These are phyloP conservation scores for Candida coleopterorum DNA, from an alignment of 805 yeast species.

Conservation along the genomic window DNA sequence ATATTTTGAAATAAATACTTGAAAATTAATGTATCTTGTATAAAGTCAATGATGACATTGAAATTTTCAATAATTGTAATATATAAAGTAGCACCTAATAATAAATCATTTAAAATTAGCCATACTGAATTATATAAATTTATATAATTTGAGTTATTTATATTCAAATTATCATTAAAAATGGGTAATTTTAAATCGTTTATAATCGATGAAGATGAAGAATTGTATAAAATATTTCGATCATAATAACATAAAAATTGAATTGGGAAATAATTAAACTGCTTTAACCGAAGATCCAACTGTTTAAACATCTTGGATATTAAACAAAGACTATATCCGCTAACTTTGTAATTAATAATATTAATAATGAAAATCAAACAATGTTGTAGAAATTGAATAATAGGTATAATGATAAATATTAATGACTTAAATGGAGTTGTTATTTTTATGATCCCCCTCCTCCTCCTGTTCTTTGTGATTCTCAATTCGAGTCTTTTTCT, in stretches of 20 bases:
- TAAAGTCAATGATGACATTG: slow-evolving; percentile 14
- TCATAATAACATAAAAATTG: slow-evolving; percentile 63
- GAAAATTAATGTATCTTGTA: slow-evolving; percentile 30
- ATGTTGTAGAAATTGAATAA: slow-evolving; percentile 5
- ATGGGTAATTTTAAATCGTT: slow-evolving; percentile 38
- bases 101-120: slow-evolving; percentile 78
- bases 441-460: too few relatives aligned
- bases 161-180: slow-evolving; percentile 32
- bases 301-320: slow-evolving; percentile 69
- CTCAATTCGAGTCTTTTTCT: slow-evolving; percentile 1
- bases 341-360: slow-evolving; percentile 6
- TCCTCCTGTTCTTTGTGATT: background rate
- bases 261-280: slow-evolving; percentile 70
- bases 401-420: background rate
- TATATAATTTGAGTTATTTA: slow-evolving; percentile 54
- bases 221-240: slow-evolving; percentile 30
- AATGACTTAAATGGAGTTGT: background rate
- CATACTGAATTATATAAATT: slow-evolving; percentile 82
- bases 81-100: slow-evolving; percentile 63
- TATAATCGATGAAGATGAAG: slow-evolving; percentile 32
- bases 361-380: slow-evolving; percentile 2
- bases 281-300: slow-evolving; percentile 71
- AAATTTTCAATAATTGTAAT: slow-evolving; percentile 36
- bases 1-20: slow-evolving; percentile 42
- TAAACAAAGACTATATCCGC: slow-evolving; percentile 28